Base-by-base conservation (phyloP, 2,329 filamentous ascomycete genomes). In the Elsinoe ampelina region DNA sequence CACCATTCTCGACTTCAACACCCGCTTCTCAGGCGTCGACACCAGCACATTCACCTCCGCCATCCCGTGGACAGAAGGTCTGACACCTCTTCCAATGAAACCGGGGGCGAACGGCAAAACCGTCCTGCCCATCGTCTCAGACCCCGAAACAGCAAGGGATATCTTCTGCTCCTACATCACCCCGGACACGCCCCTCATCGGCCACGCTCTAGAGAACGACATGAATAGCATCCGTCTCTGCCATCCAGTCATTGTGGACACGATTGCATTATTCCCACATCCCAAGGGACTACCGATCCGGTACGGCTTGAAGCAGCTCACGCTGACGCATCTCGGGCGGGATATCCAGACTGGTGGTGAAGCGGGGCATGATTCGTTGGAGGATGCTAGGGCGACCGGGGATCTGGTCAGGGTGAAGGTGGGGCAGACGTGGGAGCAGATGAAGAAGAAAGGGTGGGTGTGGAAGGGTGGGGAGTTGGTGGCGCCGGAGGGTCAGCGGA, bases 161-260 rank as follows among this genome's bases (percentile, higher is more conserved):
- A 77, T 96, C 0, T 79, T 98, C 7, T 89, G 95, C 70, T 78
- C 80, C 0, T 78, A 87, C 55, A 78, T 98, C 51, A 80, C 83
- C 1, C 87, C 89, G 0, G 73, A 79, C 0, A 98, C 91, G 0
- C 87, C 91, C 0, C 73, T 98, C 0, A 87, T 98, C 47, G 93
- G 93, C 0, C 93, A 98, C 69, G 91, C 89, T 0, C 81, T 97
- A 7, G 93, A 98, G 66, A 98, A 98, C 67, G 93, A 98, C 65
- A 80, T 98, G 57, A 96, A 95, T 67, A 82, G 85, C 2, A 78
- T 86, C 39, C 86, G 92, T 35, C 80, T 97, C 52, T 84, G 95
- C 43, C 93, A 97, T 64, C 87, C 87, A 0, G 86, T 81, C 0
- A 77, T 96, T 55, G 80, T 96, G 64, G 92, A 97, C 69, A 96